Evolutionary conservation across 495 filamentous ascomycete species (phyloP).

Genomic region (Tuber umbilicatum): DNA sequence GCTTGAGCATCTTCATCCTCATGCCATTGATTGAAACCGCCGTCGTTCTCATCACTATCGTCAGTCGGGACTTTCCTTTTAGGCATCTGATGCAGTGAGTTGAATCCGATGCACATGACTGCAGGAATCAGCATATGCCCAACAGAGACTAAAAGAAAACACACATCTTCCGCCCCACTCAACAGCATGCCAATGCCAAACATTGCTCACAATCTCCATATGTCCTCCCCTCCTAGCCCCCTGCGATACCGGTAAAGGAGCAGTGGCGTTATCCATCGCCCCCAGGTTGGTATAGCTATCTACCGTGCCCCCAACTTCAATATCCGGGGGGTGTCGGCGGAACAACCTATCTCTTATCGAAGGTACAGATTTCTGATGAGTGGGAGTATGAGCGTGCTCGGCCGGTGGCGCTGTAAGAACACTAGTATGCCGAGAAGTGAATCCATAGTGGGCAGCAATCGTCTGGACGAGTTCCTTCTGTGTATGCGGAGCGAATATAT

Average conservation of each 20-base stretch:
- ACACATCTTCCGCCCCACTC: slow-evolving; percentile 42
- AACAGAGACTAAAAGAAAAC: slow-evolving; percentile 10
- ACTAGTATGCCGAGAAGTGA: slow-evolving; percentile 52
- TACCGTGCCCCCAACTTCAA: slow-evolving; percentile 17
- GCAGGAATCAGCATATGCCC: slow-evolving; percentile 8
- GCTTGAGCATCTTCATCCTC: slow-evolving; percentile 33
- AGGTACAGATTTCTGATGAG: not conserved
- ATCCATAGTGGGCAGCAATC: slow-evolving; percentile 53
- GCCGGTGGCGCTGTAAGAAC: slow-evolving; percentile 27
- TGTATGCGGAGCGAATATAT: slow-evolving; percentile 58
- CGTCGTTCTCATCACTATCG: slow-evolving; percentile 16
- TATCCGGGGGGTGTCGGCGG: slow-evolving; percentile 4
- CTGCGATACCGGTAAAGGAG: not conserved
- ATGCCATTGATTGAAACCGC: slow-evolving; percentile 20
- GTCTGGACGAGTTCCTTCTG: slow-evolving; percentile 52
- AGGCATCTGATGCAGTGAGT: slow-evolving; percentile 61
- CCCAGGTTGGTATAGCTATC: not conserved
- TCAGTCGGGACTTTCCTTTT: slow-evolving; percentile 29
- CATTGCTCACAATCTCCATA: slow-evolving; percentile 39
- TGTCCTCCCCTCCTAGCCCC: slow-evolving; percentile 19
- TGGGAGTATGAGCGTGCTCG: not conserved
- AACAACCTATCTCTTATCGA: not conserved
- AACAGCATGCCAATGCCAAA: slow-evolving; percentile 43
- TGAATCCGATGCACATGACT: slow-evolving; percentile 78
- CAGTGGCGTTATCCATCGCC: not conserved